Conservation (phyloP, 2,329 filamentous ascomycete genomes). For the Diaporthe vaccinii region DNA sequence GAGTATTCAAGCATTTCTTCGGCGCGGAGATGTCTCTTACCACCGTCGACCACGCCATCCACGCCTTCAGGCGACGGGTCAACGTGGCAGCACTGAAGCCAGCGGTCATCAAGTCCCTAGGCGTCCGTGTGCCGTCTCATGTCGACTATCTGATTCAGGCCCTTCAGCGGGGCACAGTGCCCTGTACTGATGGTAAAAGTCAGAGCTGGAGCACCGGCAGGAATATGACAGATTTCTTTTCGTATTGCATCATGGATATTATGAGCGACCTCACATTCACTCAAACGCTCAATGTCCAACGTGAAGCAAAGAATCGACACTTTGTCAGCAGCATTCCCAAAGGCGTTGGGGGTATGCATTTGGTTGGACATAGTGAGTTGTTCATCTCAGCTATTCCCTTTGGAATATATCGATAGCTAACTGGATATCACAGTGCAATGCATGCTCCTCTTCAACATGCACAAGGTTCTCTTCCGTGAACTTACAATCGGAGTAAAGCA, state of each 20-base stretch:
- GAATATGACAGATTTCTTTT: background rate
- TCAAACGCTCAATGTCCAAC: background rate
- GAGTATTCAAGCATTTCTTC: background rate
- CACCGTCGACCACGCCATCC: background rate
- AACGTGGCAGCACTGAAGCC: background rate
- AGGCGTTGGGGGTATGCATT: background rate
- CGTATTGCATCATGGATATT: background rate
- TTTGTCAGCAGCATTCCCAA: background rate
- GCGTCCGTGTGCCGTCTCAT: background rate
- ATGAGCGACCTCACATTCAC: background rate
- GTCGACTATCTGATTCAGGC: background rate
- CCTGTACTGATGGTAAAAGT: background rate
- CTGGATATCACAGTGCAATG: too few species aligned
- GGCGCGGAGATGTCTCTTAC: background rate
- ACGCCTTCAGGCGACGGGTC: conserved; percentile 10
- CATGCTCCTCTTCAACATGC: too few species aligned
- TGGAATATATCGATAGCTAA: too few species aligned
- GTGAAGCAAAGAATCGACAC: background rate
- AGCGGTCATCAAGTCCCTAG: background rate
- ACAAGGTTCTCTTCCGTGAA: too few species aligned
- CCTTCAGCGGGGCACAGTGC: background rate
- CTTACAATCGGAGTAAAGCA: too few species aligned
- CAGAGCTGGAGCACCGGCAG: background rate
- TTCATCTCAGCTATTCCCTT: background rate
- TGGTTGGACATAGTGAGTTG: background rate